Percentiles rank a stretch among this genome's conserved stretches.
These are phyloP conservation scores for Stachybotrys chlorohalonatus DNA, from an alignment of 2,329 filamentous ascomycete species.

Conservation along the genomic window DNA sequence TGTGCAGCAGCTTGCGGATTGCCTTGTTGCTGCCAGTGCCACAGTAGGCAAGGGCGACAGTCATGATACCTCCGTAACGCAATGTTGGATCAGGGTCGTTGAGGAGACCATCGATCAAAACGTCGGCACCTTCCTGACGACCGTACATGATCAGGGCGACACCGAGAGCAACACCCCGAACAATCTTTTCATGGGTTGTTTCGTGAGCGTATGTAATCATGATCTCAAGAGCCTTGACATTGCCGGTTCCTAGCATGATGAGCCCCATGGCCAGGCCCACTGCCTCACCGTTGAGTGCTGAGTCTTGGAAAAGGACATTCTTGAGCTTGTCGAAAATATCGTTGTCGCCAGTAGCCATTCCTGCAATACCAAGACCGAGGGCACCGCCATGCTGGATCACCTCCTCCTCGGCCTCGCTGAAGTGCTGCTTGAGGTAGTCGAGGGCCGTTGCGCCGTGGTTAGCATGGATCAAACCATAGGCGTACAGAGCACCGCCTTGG, in stretches of 20 bases:
- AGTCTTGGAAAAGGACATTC: slow-evolving; percentile 82
- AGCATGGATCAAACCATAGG: slow-evolving; percentile 91
- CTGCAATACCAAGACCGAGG: slow-evolving; percentile 88
- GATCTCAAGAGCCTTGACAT: slow-evolving; percentile 83
- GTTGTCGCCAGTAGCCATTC: slow-evolving; percentile 90
- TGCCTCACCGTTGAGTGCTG: slow-evolving; percentile 92
- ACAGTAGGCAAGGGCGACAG: slow-evolving; percentile 95
- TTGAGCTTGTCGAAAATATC: slow-evolving; percentile 88
- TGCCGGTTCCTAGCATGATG: slow-evolving; percentile 97
- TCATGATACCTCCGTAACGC: slow-evolving; percentile 96
- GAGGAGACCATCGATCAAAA: slow-evolving; percentile 85
- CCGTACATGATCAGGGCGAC: slow-evolving; percentile 99
- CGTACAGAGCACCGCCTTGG: slow-evolving; percentile 91
- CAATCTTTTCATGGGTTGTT: slow-evolving; percentile 97
- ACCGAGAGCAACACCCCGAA: slow-evolving; percentile 86
- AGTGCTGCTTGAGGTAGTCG: slow-evolving; percentile 68
- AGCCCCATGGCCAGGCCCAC: slow-evolving; percentile 94
- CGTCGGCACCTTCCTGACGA: slow-evolving; percentile 87
- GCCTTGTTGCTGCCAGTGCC: slow-evolving; percentile 98
- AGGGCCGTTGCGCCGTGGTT: slow-evolving; percentile 92
- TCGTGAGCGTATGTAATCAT: slow-evolving; percentile 98
- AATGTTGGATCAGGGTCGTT: slow-evolving; percentile 90
- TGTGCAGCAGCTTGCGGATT: slow-evolving; percentile 87
- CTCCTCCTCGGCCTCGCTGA: slow-evolving; percentile 71
- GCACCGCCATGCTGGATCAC: slow-evolving; percentile 96